Percentiles rank a stretch among this genome's conserved stretches.
Conservation (phyloP, 345 rosid genomes). For the Eucalyptus grandis region DNA sequence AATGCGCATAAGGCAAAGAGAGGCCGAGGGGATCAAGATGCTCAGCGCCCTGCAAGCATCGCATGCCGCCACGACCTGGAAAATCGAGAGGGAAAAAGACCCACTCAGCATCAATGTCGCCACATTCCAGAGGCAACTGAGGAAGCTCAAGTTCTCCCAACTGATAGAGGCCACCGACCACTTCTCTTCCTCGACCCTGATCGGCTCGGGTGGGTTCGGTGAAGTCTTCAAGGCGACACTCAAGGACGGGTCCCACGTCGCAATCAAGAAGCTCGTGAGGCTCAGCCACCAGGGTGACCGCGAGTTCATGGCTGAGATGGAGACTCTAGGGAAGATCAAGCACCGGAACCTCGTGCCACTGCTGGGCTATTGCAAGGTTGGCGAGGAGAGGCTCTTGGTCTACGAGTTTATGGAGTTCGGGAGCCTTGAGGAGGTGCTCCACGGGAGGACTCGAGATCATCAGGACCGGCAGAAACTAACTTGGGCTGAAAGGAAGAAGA, state of each 20-base stretch:
- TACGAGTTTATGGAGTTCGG: slow-evolving; percentile 92
- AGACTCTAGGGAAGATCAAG: slow-evolving; percentile 90
- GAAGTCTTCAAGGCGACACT: slow-evolving; percentile 92
- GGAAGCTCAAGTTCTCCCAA: slow-evolving; percentile 87
- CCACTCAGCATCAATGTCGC: slow-evolving; percentile 95
- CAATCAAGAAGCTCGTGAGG: slow-evolving; percentile 86
- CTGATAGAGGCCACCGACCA: slow-evolving; percentile 93
- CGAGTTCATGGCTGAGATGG: slow-evolving; percentile 99
- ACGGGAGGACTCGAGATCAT: slow-evolving; percentile 41
- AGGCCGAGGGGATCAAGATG: slow-evolving; percentile 75
- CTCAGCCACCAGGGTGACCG: slow-evolving; percentile 93
- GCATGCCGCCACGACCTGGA: slow-evolving; percentile 94
- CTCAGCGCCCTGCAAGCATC: slow-evolving; percentile 71
- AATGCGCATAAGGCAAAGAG: slow-evolving; percentile 67
- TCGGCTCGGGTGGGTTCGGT: slow-evolving; percentile 86
- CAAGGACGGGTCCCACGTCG: slow-evolving; percentile 88
- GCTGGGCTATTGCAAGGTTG: slow-evolving; percentile 80
- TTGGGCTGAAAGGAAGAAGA: slow-evolving; percentile 88
- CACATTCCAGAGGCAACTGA: slow-evolving; percentile 71
- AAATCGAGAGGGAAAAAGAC: slow-evolving; percentile 91
- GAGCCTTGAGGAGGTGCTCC: slow-evolving; percentile 90
- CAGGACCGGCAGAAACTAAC: slow-evolving; percentile 38
- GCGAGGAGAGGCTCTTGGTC: slow-evolving; percentile 89
- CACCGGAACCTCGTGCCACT: slow-evolving; percentile 89
- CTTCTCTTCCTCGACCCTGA: slow-evolving; percentile 80